phyloP scores from a whole-genome alignment of 768 basidiomycete species.

The Hericium alpestre region DNA sequence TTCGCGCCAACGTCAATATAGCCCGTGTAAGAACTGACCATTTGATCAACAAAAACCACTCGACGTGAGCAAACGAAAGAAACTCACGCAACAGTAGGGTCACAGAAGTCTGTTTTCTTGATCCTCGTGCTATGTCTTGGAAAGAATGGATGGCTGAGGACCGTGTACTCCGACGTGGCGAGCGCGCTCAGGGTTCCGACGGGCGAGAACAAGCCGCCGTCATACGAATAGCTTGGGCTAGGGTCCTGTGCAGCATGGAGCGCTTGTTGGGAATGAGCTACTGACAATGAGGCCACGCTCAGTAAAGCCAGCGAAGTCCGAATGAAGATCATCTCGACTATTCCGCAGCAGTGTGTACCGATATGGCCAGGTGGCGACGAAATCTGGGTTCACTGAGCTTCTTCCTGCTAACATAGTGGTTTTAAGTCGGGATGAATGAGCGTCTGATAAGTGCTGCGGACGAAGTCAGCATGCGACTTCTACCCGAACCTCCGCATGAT shows the following conservation, averaged over 20 bases:
- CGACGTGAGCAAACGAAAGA: not conserved
- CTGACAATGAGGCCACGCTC: not conserved
- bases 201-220: constrained; percentile 1
- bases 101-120: constrained; percentile 34
- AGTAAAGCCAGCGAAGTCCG: not conserved
- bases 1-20: constrained; percentile 59
- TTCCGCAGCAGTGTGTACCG: too few species aligned
- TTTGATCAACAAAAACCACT: not conserved
- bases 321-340: not conserved
- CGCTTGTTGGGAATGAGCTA: not conserved
- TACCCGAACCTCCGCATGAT: too few species aligned
- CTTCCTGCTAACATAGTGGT: too few species aligned
- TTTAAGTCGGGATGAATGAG: too few species aligned
- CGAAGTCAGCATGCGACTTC: too few species aligned
- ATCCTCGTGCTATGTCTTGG: constrained; percentile 32
- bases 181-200: constrained; percentile 5
- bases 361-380: too few species aligned
- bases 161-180: constrained; percentile 26
- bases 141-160: constrained; percentile 32
- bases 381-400: too few species aligned
- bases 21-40: constrained; percentile 44
- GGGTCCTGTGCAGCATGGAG: not conserved
- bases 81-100: constrained; percentile 10
- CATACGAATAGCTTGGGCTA: not conserved
- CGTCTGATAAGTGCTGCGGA: too few species aligned